Evolutionary conservation across 768 basidiomycete genomes (phyloP), one percentile per base, ranked within the genome.

Genomic region (Boletus tylopilopsis): DNA sequence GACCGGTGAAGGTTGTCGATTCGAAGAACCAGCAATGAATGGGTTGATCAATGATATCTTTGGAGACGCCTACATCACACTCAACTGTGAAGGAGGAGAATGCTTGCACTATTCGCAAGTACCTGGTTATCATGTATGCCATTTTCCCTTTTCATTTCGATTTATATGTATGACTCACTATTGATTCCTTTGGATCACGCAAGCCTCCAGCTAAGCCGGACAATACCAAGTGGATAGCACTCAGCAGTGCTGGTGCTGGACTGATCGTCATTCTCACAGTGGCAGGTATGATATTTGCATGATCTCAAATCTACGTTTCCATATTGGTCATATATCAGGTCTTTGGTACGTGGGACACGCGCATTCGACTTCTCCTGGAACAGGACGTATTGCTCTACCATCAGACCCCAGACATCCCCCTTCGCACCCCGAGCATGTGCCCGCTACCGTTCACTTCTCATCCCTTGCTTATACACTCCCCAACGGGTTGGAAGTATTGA

Each of bases 1-100:
- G 49, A 66, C 76, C 2, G 86, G 83, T 15, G 67, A 76, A 40
- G 89, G 84, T 8, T 97, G 94, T 70, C 80, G 76, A 53, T 99
- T 99, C 60, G 87, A 94, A 65, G 96, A 99, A 60, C 90, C 92
- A 0, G 93, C 89, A 0, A 98, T 99, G 96, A 96, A 99, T 61
- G 76, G 85, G 27, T 79, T 99, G 45, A 98, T 99, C 69, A 82
- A 87, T 62, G 84, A 87, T 53, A 85, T 99, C 58, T 98, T 99
- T 56, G 96, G 90, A 2, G 96, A 99, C 64, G 76, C 73, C 2
- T 89, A 84, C 62, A 99, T 99, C 62, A 87, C 91, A 3, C 76
- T 98, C 44, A 67, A 82, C 30, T 98, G 96, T 57, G 72, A 87
- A 1, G 84, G 90, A 6, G 95, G 96, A 19, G 96, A 98, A 71